Base-by-base conservation (phyloP, 768 basidiomycete species). In the Psilocybe tampanensis region DNA sequence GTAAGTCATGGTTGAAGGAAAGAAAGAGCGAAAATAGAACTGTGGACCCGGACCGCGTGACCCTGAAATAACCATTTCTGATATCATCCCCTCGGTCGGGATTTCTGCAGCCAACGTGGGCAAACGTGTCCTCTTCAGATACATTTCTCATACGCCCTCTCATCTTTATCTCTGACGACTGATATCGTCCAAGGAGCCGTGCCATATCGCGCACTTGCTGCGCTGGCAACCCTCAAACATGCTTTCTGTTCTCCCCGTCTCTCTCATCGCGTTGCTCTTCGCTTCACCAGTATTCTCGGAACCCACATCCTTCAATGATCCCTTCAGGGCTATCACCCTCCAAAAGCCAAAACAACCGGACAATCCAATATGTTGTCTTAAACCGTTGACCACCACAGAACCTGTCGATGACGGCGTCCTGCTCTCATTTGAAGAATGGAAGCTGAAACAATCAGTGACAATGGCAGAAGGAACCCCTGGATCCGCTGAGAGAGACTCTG, bases 391-490 rank as follows among this genome's bases (percentile, higher is more conserved):
- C 55, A 68, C 82, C 2, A 68, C 74, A 36, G 80, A 84, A 42
- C 73, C 75, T 7, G 72, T 79, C 4, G 86, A 86, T 49, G 85
- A 86, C 60, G 84, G 86, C 51, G 71, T 88, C 5, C 72, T 94
- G 19, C 80, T 92, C 19, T 90, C 90, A 0, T 95, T 95, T 65
- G 89, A 94, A 64, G 92, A 94, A 62, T 95, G 92, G 92, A 92
- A 92, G 66, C 83, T 83, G 29, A 90, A 83, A 61, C 88, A 87
- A 55, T 65, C 76, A 45, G 71, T 71, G 26, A 64, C 73, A 34
- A 77, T 82, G 59, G 68, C 65, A 12, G 66, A 70, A n/a, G 66
- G 70, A 19, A 68, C 69, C 34, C 60, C 60, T 12, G 70, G 67
- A 48, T 61, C 63, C 21, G 63, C 63, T 39, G 68, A 66, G n/a